Evolutionary conservation across 2,329 filamentous ascomycete species (phyloP).

Genomic region (Xylaria sp.): DNA sequence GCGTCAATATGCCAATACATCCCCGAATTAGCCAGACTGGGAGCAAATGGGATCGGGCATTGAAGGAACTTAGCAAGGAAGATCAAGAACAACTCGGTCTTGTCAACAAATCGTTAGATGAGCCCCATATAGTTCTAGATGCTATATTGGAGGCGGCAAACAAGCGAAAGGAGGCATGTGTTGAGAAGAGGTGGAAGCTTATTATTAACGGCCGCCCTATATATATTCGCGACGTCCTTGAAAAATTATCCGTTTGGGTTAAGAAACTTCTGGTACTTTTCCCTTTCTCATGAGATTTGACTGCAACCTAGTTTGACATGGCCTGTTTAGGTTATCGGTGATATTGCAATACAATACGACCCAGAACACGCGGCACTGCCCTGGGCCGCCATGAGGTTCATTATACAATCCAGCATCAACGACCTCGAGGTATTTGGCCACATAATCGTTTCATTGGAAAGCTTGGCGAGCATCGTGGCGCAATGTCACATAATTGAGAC

Average conservation of each 20-base stretch:
- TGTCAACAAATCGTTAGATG: neutral
- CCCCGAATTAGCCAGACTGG: no score
- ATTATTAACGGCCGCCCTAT: neutral
- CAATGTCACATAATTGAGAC: neutral
- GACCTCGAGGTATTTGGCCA: neutral
- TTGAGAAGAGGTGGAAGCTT: neutral
- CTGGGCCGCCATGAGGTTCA: constrained; percentile 2
- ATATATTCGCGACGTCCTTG: neutral
- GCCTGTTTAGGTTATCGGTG: neutral
- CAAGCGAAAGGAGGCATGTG: neutral
- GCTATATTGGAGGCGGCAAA: neutral
- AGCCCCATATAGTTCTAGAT: neutral
- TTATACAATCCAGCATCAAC: constrained; percentile 6
- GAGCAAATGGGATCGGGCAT: constrained; percentile 9
- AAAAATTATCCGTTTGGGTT: neutral
- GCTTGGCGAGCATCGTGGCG: neutral
- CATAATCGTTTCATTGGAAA: neutral
- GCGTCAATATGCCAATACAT: neutral
- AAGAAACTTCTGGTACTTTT: neutral
- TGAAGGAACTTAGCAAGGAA: neutral
- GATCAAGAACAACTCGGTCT: neutral
- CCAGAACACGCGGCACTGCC: neutral
- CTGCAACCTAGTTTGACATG: neutral
- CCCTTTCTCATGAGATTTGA: neutral
- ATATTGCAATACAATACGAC: constrained; percentile 1